Evolutionary conservation across 2,329 filamentous ascomycete species (phyloP).

Genomic region (Trichoderma polysporum): DNA sequence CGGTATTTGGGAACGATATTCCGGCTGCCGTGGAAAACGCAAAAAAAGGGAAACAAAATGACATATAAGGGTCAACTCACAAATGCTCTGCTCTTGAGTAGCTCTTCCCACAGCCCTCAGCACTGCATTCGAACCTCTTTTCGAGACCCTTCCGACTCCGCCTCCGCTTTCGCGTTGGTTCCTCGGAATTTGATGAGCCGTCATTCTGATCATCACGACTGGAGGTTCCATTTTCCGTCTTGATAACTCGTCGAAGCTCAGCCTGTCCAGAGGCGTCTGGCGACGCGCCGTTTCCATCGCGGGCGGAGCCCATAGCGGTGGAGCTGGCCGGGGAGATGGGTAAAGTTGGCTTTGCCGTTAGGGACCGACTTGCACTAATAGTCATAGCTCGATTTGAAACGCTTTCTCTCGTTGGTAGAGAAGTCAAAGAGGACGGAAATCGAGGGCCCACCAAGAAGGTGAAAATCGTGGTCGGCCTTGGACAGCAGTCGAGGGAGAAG

Average conservation of each 20-base stretch:
- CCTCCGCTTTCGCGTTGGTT: constrained; percentile 51
- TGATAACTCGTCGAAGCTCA: background rate
- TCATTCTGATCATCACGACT: constrained; percentile 18
- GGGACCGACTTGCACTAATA: background rate
- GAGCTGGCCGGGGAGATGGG: constrained; percentile 20
- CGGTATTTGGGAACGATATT: background rate
- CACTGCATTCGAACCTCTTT: constrained; percentile 80
- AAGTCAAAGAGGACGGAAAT: background rate
- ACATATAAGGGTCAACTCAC: constrained; percentile 49
- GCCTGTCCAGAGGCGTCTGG: background rate
- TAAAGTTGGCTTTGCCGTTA: constrained; percentile 15
- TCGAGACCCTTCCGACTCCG: constrained; percentile 76
- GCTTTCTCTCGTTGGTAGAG: background rate
- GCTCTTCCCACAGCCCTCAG: constrained; percentile 88
- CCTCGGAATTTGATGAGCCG: constrained; percentile 21
- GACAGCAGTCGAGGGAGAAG: background rate
- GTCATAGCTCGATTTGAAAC: constrained; percentile 14
- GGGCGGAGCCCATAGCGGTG: constrained; percentile 17
- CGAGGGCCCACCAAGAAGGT: background rate
- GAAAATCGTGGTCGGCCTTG: background rate
- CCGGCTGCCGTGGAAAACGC: background rate
- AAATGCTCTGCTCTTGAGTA: constrained; percentile 96
- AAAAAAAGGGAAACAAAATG: constrained; percentile 18
- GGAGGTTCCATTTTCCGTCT: constrained; percentile 2
- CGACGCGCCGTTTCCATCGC: constrained; percentile 16